Conservation (phyloP, 495 filamentous ascomycete species). For the Ascobolus immersus region DNA sequence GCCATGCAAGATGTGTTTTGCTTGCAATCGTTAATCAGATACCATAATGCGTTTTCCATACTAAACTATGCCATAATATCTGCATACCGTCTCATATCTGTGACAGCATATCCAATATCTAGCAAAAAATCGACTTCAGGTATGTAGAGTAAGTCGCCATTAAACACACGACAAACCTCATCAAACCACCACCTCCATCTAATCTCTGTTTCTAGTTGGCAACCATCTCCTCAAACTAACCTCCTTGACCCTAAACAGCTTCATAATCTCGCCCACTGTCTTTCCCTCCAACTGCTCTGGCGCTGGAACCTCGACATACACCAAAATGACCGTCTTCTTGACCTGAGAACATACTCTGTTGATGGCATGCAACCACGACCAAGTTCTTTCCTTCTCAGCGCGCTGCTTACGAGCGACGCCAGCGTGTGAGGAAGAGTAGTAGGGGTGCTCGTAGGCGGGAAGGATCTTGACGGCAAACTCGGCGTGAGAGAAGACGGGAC, state of each 20-base stretch:
- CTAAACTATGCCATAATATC: too few species aligned
- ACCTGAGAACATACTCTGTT: constrained; percentile 81
- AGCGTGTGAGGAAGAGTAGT: constrained; percentile 29
- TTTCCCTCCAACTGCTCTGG: constrained; percentile 27
- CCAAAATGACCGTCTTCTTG: constrained; percentile 60
- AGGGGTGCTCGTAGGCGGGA: constrained; percentile 50
- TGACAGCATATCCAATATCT: too few species aligned
- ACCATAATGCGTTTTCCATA: too few species aligned
- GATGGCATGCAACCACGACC: constrained; percentile 83
- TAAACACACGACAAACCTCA: too few species aligned
- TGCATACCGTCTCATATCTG: too few species aligned
- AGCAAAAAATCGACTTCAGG: too few species aligned
- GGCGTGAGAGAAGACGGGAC: constrained; percentile 79
- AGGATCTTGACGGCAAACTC: constrained; percentile 71
- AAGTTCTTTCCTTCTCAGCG: constrained; percentile 25
- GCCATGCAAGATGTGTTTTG: too few species aligned
- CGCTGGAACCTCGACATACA: constrained; percentile 75
- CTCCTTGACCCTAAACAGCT: constrained; percentile 56
- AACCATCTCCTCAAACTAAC: constrained; percentile 60
- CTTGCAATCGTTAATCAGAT: too few species aligned
- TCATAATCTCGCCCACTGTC: constrained; percentile 36
- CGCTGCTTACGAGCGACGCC: constrained; percentile 20
- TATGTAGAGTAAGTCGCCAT: too few species aligned
- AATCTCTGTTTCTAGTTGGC: constrained; percentile 52
- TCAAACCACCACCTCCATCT: neutral